Base-by-base conservation (phyloP, 2,329 filamentous ascomycete species). In the Fusarium caatingaense region DNA sequence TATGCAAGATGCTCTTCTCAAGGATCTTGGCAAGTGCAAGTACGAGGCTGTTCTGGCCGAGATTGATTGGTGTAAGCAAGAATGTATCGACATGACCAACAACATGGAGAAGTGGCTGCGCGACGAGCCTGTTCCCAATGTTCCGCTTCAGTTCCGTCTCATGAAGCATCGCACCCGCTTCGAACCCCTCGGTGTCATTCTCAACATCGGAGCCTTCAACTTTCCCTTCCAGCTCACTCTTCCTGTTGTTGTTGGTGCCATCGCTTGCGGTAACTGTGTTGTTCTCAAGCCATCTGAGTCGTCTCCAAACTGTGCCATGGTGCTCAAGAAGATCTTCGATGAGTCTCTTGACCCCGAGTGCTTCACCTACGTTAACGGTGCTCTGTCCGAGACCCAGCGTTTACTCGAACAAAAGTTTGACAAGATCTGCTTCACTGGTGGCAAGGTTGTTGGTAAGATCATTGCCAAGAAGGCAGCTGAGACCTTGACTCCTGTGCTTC, bases 361-460 rank as follows among this genome's bases (percentile, higher is more conserved):
- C 73, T 98, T 93, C 81, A 83, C 85, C 37, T 88, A 93, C 62
- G 85, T 98, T 72, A 96, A 98, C 78, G 96, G 96, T 64, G 90
- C 84, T 28, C 82, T 97, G 21, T 86, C 91, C 6, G 93, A 97
- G 84, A 94, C 92, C 6, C 93, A 92, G 47, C 90, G 89, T 15
- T 83, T 98, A 46, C 87, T 99, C 34, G 89, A 95, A 61, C 89
- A 94, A 83, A 95, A 95, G 80, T 99, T 94, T 91, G 94, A 97
- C 83, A 98, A 98, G 87, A 97, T 99, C 76, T 94, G 96, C 84
- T 99, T 97, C 83, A 99, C 96, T 2, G 96, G 96, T 57, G 91
- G 89, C 75, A 86, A 87, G 55, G 83, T 78, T 28, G 93, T 98
- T 20, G 96, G 93, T 76, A 93, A 91, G 77, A 94, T 98, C 76